Conservation (phyloP, 169 alveolate genomes). For the Babesia gibsoni region DNA sequence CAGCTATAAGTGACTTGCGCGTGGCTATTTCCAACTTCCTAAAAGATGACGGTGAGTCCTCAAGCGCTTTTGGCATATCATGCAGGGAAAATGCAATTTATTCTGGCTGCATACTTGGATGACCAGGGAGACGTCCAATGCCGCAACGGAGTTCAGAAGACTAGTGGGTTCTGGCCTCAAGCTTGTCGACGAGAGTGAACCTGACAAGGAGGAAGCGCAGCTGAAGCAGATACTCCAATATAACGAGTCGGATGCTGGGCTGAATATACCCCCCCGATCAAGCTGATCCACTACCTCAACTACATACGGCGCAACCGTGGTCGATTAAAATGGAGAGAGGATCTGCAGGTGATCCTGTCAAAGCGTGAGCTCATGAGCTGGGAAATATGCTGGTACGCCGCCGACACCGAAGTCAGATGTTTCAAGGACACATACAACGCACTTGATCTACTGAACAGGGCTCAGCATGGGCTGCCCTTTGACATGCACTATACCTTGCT, state of each 20-base stretch:
- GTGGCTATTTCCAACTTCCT: slow-evolving; percentile 11
- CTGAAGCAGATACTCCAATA: slow-evolving; percentile 47
- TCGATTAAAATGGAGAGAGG: slow-evolving; percentile 36
- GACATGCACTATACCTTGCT: slow-evolving; percentile 54
- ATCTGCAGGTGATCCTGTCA: slow-evolving; percentile 25
- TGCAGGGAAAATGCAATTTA: slow-evolving; percentile 37
- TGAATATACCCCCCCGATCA: neutral
- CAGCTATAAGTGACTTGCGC: slow-evolving; percentile 19
- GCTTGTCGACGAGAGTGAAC: slow-evolving; percentile 7
- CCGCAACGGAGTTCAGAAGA: slow-evolving; percentile 32
- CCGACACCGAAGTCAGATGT: slow-evolving; percentile 57
- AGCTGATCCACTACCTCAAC: slow-evolving; percentile 53
- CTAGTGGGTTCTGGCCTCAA: slow-evolving; percentile 35
- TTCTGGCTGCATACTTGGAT: slow-evolving; percentile 51
- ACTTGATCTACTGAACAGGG: slow-evolving; percentile 20
- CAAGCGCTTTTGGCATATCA: neutral
- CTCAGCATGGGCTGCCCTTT: slow-evolving; percentile 43
- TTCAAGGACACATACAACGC: slow-evolving; percentile 42
- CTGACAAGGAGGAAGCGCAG: slow-evolving; percentile 5
- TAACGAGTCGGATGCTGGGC: neutral
- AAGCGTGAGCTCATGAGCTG: slow-evolving; percentile 36
- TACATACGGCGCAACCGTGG: slow-evolving; percentile 45
- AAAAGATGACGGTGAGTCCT: slow-evolving; percentile 20
- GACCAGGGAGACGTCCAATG: slow-evolving; percentile 26
- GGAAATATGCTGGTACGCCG: slow-evolving; percentile 65